Percentiles rank a stretch among this genome's conserved stretches.
These are phyloP conservation scores for Phoenix dactylifera DNA, from an alignment of 176 grass and related monocot genomes.

Conservation along the genomic window DNA sequence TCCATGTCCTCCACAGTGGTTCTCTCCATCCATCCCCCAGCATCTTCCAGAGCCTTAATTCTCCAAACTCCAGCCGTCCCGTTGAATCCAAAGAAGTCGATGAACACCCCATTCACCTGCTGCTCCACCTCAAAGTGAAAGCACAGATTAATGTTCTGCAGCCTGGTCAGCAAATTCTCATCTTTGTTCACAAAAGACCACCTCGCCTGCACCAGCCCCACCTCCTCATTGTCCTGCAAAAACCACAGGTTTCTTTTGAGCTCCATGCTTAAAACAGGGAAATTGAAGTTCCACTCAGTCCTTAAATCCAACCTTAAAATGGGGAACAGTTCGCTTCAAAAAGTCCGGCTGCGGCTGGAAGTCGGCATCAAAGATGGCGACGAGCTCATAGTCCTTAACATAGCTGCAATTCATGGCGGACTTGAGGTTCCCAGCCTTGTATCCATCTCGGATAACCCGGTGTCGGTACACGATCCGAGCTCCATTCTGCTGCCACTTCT, in stretches of 20 bases:
- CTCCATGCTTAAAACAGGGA: too few relatives aligned
- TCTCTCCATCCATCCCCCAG: conserved; percentile 91
- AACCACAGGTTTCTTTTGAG: not conserved
- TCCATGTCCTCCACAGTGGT: conserved; percentile 99
- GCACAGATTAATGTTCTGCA: conserved; percentile 95
- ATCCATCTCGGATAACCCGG: conserved; percentile 73
- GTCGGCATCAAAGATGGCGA: conserved; percentile 94
- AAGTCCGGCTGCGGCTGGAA: conserved; percentile 93
- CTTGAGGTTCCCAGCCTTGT: conserved; percentile 99
- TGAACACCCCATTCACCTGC: conserved; percentile 79
- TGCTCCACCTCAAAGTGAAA: conserved; percentile 99
- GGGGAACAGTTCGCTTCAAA: conserved; percentile 68
- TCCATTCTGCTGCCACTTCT: conserved; percentile 89
- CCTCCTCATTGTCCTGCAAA: conserved; percentile 67
- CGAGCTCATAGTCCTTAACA: conserved; percentile 91
- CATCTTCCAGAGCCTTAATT: conserved; percentile 81
- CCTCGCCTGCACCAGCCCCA: conserved; percentile 90
- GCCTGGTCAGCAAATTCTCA: conserved; percentile 77
- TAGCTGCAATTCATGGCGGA: conserved; percentile 92
- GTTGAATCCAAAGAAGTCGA: conserved; percentile 98
- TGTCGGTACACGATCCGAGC: conserved; percentile 83
- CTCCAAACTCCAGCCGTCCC: conserved; percentile 95
- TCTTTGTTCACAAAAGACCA: conserved; percentile 98
- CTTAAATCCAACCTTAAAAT: conserved; percentile 72
- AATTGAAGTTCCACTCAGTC: too few relatives aligned